Evolutionary conservation across 768 basidiomycete species (phyloP), one percentile per base, ranked within the genome.

Genomic region (Lactarius pseudohatsudake): DNA sequence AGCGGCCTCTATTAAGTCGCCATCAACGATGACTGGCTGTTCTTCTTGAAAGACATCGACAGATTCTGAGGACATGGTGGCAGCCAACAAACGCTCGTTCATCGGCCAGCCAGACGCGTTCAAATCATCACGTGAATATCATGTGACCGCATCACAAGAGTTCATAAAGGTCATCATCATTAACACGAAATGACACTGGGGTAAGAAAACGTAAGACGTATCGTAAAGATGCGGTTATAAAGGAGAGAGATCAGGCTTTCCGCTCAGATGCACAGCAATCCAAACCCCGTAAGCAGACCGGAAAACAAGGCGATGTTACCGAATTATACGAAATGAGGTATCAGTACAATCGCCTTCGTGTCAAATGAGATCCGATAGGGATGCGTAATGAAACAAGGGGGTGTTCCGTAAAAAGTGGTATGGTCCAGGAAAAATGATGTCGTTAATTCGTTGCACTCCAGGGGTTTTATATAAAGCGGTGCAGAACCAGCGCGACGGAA

Each of bases 1-100:
- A 15, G 90, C 85, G 4, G 90, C 90, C 72, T 92, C 90, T 18
- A 94, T 81, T 0, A 94, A 79, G 72, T 92, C 91, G 69, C 86
- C 89, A 77, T 94, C 91, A 56, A 94, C 89, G 55, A 92, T 86
- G 28, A 77, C 69, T 0, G 79, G 75, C 4, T 73, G 70, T 34
- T 77, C 73, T 18, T 79, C 80, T 59, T 69, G 70, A 60, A 79
- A 78, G 64, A 84, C 81, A 67, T 83, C 77, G 11, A n/a, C 57
- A 15, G n/a, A 50, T 22, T 66, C 57, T 55, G 61, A 53, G 53
- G 62, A 55, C 62, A 54, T 56, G 36, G 55, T 62, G 30, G 50
- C 59, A 32, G 26, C 20, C 4, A 18, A 18, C n/a, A 7, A 56
- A 18, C 40, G 30, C 8, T 50, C 65, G 16, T 54, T 1, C 36